phyloP scores from a whole-genome alignment of 2,329 filamentous ascomycete species.

The Colletotrichum siamense region DNA sequence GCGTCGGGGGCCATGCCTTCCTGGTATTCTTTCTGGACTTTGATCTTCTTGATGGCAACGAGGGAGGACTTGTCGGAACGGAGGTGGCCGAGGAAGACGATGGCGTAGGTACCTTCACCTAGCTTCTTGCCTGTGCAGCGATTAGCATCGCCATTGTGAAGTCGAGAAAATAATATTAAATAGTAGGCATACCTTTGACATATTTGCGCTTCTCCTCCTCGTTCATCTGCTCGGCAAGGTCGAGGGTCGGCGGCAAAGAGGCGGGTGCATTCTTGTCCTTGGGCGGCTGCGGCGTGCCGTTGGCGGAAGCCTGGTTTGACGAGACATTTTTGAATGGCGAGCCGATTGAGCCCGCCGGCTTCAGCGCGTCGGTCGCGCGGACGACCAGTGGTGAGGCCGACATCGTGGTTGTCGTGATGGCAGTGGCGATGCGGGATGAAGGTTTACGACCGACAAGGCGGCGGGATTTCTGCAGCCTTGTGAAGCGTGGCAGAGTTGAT shows the following conservation, averaged over 20 bases:
- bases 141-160: neutral
- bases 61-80: slow-evolving; percentile 72
- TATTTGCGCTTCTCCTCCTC: slow-evolving; percentile 87
- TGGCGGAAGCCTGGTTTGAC: slow-evolving; percentile 44
- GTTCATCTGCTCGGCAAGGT: slow-evolving; percentile 82
- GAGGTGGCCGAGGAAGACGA: slow-evolving; percentile 89
- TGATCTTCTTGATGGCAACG: slow-evolving; percentile 95
- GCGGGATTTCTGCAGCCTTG: slow-evolving; percentile 9
- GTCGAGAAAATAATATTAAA: neutral
- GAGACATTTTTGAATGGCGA: slow-evolving; percentile 51
- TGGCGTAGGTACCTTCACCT: slow-evolving; percentile 95
- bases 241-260: slow-evolving; percentile 48
- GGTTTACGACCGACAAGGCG: neutral
- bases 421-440: neutral
- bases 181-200: slow-evolving; percentile 69
- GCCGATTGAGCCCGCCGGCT: slow-evolving; percentile 37
- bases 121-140: slow-evolving; percentile 76
- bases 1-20: slow-evolving; percentile 95
- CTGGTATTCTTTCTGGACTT: slow-evolving; percentile 82
- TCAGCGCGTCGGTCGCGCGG: slow-evolving; percentile 39
- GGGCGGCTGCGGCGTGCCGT: slow-evolving; percentile 47
- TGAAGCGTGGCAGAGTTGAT: neutral
- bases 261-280: slow-evolving; percentile 22
- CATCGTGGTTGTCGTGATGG: slow-evolving; percentile 36
- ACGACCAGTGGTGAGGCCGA: slow-evolving; percentile 52